phyloP scores from a whole-genome alignment of 805 yeast species.

The Starmerella lactis-condensi region DNA sequence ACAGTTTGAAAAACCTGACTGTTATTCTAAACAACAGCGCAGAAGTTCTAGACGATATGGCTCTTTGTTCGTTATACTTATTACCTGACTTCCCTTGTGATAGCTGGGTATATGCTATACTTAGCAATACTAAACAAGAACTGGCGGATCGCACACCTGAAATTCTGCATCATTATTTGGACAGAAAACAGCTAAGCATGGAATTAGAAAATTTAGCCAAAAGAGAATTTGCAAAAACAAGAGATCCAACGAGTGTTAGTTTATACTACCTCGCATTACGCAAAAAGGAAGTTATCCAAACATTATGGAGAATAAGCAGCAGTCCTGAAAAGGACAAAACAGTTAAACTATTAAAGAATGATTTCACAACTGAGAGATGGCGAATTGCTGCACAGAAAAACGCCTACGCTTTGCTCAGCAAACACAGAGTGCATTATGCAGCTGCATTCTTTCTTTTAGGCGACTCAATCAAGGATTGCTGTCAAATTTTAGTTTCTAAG shows the following conservation, averaged over 20 bases:
- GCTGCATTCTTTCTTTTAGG: constrained; percentile 77
- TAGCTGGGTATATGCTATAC: constrained; percentile 59
- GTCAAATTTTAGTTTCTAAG: constrained; percentile 51
- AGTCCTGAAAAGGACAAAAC: constrained; percentile 73
- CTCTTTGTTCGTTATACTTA: no score
- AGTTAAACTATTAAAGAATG: constrained; percentile 56
- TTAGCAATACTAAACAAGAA: constrained; percentile 58
- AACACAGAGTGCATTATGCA: constrained; percentile 72
- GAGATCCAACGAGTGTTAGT: constrained; percentile 61
- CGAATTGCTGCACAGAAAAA: constrained; percentile 75
- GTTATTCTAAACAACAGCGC: constrained; percentile 1
- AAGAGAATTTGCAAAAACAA: constrained; percentile 41
- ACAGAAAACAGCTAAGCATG: constrained; percentile 28
- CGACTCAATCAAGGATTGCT: constrained; percentile 56
- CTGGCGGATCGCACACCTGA: constrained; percentile 20
- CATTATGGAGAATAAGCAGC: constrained; percentile 63
- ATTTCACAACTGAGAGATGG: constrained; percentile 64
- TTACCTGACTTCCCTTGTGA: no score
- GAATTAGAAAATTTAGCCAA: constrained; percentile 54
- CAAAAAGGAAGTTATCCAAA: constrained; percentile 56
- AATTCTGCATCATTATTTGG: constrained; percentile 33
- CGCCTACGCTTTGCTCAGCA: constrained; percentile 76
- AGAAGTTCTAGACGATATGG: no score
- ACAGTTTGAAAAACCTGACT: constrained; percentile 3
- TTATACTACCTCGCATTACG: constrained; percentile 59